phyloP scores from a whole-genome alignment of 441 rosid species.

The Aquilaria agallochum region DNA sequence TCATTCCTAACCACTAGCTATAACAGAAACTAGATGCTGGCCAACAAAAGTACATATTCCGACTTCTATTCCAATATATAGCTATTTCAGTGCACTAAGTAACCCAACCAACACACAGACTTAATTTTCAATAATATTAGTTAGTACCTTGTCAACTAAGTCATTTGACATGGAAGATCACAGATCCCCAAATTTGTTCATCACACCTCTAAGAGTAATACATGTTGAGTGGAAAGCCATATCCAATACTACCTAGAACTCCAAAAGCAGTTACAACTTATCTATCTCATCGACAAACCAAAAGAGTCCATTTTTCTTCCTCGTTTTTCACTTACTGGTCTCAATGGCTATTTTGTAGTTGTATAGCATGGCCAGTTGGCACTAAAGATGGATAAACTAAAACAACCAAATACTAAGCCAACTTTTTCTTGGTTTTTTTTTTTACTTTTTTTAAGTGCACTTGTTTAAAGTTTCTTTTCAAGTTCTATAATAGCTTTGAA shows the following conservation, averaged over 20 bases:
- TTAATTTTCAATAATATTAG: neutral
- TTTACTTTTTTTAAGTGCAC: no score
- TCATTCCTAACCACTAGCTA: no score
- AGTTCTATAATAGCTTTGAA: no score
- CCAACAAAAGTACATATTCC: constrained; percentile 37
- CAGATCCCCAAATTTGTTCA: constrained; percentile 27
- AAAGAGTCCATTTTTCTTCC: constrained; percentile 23
- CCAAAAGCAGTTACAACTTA: constrained; percentile 33
- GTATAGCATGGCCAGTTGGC: no score
- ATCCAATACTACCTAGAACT: constrained; percentile 35
- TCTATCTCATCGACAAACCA: constrained; percentile 30
- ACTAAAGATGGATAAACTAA: no score
- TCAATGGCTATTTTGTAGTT: no score
- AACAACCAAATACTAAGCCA: no score
- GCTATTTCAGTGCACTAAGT: constrained; percentile 31
- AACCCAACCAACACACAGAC: neutral
- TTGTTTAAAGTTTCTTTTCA: no score
- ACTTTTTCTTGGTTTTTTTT: no score
- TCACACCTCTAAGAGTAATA: constrained; percentile 25
- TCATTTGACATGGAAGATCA: constrained; percentile 15
- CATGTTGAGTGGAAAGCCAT: constrained; percentile 40
- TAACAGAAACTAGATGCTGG: neutral
- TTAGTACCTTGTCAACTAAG: constrained; percentile 29
- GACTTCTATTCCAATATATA: constrained; percentile 24
- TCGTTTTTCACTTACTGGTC: neutral